Evolutionary conservation across 805 yeast species (phyloP).

Genomic region (Saccharomycopsis olivae): DNA sequence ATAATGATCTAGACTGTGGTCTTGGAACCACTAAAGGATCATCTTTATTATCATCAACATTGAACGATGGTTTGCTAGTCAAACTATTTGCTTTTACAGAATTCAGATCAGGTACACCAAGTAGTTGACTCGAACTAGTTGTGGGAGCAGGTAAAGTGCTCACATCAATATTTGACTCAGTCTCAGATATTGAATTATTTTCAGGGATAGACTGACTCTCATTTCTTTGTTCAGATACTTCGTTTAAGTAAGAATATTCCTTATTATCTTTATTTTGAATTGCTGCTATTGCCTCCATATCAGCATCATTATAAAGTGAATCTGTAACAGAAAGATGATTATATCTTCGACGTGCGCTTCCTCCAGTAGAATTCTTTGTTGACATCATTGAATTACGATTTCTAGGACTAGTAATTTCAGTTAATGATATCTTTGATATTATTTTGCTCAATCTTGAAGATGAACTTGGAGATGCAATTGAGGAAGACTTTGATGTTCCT

Average conservation of each 20-base stretch:
- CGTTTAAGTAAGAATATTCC: too few relatives aligned
- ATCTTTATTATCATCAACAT: background rate
- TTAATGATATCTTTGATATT: constrained; percentile 11
- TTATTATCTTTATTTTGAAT: too few relatives aligned
- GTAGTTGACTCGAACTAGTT: background rate
- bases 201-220: too few relatives aligned
- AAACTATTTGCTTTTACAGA: background rate
- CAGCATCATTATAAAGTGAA: background rate
- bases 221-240: background rate
- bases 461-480: constrained; percentile 1
- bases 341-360: too few relatives aligned
- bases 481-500: background rate
- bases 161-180: background rate
- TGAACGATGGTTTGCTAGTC: background rate
- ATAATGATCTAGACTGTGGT: background rate
- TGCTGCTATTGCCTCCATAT: background rate
- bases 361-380: background rate
- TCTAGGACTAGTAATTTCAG: constrained; percentile 4
- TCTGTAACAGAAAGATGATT: too few relatives aligned
- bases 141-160: constrained; percentile 1
- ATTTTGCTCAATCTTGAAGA: constrained; percentile 7
- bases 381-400: constrained; percentile 3
- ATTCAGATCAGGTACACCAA: background rate
- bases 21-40: too few relatives aligned
- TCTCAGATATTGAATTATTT: too few relatives aligned